These are phyloP conservation scores for Candida frijolesensis DNA, from an alignment of 1,139 yeast genomes.

Conservation along the genomic window DNA sequence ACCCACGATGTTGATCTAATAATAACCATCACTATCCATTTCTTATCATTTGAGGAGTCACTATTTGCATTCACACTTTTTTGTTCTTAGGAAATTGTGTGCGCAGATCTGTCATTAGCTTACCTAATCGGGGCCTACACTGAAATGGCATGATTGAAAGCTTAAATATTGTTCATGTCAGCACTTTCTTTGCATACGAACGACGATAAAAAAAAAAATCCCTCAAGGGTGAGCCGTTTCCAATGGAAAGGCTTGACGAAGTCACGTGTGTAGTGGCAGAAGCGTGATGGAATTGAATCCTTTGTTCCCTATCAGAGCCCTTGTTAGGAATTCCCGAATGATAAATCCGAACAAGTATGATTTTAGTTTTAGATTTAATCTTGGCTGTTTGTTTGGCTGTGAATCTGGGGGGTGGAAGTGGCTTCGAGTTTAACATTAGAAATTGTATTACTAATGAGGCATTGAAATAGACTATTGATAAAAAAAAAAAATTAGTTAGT, in stretches of 20 bases:
- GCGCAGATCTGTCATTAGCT: neutral
- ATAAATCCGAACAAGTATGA: no score
- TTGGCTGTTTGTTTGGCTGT: neutral
- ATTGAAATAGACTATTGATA: neutral
- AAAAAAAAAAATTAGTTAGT: neutral
- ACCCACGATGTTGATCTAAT: neutral
- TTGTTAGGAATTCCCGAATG: no score
- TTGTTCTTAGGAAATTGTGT: neutral
- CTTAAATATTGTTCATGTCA: neutral
- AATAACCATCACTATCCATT: neutral
- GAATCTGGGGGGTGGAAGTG: neutral
- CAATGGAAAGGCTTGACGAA: neutral
- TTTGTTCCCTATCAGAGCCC: no score
- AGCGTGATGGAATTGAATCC: neutral
- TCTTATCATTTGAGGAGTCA: neutral
- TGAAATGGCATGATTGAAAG: neutral
- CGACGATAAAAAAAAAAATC: neutral
- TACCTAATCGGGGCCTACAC: neutral
- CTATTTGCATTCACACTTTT: neutral
- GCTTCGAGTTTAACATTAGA: neutral
- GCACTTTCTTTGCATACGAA: neutral
- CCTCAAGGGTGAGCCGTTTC: neutral
- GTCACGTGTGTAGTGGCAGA: neutral
- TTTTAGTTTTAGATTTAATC: neutral
- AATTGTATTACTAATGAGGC: neutral